Conservation (phyloP, 208 protist species). For the Histomonas meleagridis region DNA sequence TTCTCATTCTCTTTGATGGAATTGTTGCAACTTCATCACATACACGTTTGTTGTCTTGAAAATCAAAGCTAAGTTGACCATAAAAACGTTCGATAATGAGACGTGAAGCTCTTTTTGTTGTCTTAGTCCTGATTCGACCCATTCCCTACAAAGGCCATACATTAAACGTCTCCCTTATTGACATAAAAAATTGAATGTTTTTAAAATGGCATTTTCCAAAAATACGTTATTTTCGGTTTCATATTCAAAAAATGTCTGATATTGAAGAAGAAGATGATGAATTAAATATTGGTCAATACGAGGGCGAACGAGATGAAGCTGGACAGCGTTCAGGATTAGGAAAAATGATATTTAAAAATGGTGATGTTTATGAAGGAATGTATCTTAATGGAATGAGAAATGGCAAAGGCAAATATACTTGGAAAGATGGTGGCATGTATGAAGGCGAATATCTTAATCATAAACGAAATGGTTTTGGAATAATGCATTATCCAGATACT, state of each 20-base stretch:
- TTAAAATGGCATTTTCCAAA: no score
- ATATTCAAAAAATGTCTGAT: no score
- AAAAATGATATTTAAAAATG: constrained; percentile 46
- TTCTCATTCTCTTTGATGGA: constrained; percentile 95
- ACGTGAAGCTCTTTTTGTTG: constrained; percentile 94
- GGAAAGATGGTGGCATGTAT: constrained; percentile 43
- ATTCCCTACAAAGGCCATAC: no score
- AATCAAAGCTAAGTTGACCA: constrained; percentile 89
- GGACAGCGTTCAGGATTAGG: constrained; percentile 41
- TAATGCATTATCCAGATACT: constrained; percentile 36
- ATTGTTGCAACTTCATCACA: constrained; percentile 88
- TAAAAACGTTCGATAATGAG: constrained; percentile 99
- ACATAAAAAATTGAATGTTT: no score
- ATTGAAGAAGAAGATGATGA: constrained; percentile 36
- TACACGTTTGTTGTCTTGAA: constrained; percentile 94
- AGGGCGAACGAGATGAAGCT: constrained; percentile 39
- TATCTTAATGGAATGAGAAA: constrained; percentile 42
- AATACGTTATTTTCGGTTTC: no score
- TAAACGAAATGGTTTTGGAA: neutral
- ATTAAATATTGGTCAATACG: constrained; percentile 37
- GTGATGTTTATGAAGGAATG: constrained; percentile 43
- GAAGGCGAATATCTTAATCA: constrained; percentile 33
- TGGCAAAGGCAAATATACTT: constrained; percentile 45
- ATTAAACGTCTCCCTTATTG: no score
- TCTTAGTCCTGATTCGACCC: constrained; percentile 99